A percentile compares a stretch with the other conserved stretches of the same genome.
phyloP scores from a whole-genome alignment of 176 grass and related monocot species.

The Avena sativa region DNA sequence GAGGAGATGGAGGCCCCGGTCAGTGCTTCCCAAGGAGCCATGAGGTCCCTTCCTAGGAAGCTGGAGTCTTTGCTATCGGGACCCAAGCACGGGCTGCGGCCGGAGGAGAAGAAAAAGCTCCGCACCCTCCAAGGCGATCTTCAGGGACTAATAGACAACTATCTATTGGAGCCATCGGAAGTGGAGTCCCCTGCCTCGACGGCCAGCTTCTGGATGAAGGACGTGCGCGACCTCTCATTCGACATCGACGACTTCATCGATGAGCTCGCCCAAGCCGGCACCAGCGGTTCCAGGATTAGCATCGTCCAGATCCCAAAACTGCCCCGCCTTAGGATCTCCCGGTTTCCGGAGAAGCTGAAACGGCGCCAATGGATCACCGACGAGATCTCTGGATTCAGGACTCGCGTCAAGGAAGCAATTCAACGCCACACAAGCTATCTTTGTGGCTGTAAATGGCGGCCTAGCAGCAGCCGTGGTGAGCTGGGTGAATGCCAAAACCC shows the following conservation, averaged over 20 bases:
- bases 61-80: background rate
- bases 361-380: no score
- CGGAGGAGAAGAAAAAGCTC: background rate
- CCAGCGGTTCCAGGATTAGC: background rate
- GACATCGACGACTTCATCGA: conserved; percentile 40
- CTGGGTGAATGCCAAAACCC: no score
- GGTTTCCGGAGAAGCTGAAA: background rate
- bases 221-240: conserved; percentile 29
- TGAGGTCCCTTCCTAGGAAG: conserved; percentile 5
- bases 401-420: no score
- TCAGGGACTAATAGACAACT: background rate
- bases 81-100: background rate
- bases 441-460: no score
- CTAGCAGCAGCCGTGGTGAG: no score
- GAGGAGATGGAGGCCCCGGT: no score
- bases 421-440: no score
- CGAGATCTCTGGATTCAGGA: no score
- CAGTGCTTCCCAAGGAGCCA: no score
- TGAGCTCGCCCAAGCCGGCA: background rate
- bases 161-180: conserved; percentile 4
- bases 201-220: conserved; percentile 21
- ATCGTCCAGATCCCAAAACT: background rate
- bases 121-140: background rate
- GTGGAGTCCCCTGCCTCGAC: background rate
- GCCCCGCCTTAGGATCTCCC: background rate